Evolutionary conservation across 306 rosid species (phyloP).

Genomic region (Prunus kanzakura): DNA sequence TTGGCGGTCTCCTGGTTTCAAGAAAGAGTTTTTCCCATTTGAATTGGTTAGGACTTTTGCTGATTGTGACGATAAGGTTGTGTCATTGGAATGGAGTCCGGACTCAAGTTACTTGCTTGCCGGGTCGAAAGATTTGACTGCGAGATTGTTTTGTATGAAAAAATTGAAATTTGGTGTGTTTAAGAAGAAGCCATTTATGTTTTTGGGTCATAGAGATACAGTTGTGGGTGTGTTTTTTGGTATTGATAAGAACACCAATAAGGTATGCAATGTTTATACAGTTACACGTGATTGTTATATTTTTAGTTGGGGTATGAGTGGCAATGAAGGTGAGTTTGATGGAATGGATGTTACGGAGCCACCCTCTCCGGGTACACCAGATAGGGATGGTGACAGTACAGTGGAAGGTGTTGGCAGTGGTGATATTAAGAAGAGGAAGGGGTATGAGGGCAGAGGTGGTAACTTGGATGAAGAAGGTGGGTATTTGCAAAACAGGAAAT

Average conservation of each 20-base stretch:
- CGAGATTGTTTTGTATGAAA: slow-evolving; percentile 53
- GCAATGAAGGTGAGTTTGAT: slow-evolving; percentile 23
- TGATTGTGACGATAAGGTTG: slow-evolving; percentile 53
- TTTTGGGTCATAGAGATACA: slow-evolving; percentile 83
- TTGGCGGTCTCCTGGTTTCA: slow-evolving; percentile 85
- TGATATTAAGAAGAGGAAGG: slow-evolving; percentile 60
- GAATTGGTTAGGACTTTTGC: slow-evolving; percentile 69
- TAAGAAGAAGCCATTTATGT: slow-evolving; percentile 55
- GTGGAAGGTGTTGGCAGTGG: slow-evolving; percentile 32
- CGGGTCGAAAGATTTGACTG: slow-evolving; percentile 84
- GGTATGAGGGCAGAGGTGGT: slow-evolving; percentile 23
- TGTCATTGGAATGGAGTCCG: slow-evolving; percentile 76
- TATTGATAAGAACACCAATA: slow-evolving; percentile 50
- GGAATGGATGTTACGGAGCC: slow-evolving; percentile 44
- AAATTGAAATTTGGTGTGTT: slow-evolving; percentile 27
- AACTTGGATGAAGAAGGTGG: slow-evolving; percentile 38
- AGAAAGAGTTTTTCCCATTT: slow-evolving; percentile 61
- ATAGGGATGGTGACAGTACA: slow-evolving; percentile 53
- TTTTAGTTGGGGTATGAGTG: slow-evolving; percentile 59
- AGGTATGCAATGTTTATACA: slow-evolving; percentile 64
- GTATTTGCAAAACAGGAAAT: slow-evolving; percentile 61
- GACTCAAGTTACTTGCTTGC: slow-evolving; percentile 62
- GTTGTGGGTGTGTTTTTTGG: slow-evolving; percentile 74
- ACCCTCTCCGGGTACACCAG: slow-evolving; percentile 56
- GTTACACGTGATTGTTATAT: slow-evolving; percentile 63